Evolutionary conservation across 2,329 filamentous ascomycete species (phyloP).

Genomic region (Magnaporthiopsis rhizophila): DNA sequence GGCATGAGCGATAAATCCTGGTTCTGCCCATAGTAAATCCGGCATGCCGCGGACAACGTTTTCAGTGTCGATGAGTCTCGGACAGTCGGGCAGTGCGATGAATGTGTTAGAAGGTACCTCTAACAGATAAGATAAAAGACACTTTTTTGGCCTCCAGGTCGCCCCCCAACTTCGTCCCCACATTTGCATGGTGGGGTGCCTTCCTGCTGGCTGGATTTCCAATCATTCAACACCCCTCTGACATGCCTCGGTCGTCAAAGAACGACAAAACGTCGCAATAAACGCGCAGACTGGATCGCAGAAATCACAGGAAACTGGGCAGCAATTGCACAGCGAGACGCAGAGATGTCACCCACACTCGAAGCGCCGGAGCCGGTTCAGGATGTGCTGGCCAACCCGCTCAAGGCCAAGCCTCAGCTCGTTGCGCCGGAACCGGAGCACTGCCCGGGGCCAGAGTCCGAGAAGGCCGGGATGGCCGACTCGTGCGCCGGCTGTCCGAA

Average conservation of each 20-base stretch:
- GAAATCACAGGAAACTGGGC: neutral
- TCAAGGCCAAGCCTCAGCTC: conserved; percentile 73
- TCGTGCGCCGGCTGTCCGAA: conserved; percentile 94
- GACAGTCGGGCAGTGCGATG: too few species aligned
- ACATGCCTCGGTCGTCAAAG: neutral
- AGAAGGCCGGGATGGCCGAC: conserved; percentile 62
- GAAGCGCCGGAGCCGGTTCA: conserved; percentile 60
- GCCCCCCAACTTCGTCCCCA: neutral
- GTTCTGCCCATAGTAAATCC: neutral
- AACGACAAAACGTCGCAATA: neutral
- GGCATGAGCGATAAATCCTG: neutral
- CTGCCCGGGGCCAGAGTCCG: conserved; percentile 83
- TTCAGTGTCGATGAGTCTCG: neutral
- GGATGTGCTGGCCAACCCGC: conserved; percentile 66
- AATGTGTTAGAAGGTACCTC: too few species aligned
- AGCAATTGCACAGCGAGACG: neutral
- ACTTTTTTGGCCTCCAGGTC: neutral
- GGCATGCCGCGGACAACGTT: neutral
- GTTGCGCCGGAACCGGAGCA: conserved; percentile 95
- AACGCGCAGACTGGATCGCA: neutral
- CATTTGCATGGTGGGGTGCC: neutral
- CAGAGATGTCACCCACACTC: conserved; percentile 68
- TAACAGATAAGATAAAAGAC: neutral
- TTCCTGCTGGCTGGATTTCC: neutral
- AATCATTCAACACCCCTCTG: neutral